phyloP scores from a whole-genome alignment of 1,284 basidiomycete species.

The Ceratorhiza oryzae-sativae region DNA sequence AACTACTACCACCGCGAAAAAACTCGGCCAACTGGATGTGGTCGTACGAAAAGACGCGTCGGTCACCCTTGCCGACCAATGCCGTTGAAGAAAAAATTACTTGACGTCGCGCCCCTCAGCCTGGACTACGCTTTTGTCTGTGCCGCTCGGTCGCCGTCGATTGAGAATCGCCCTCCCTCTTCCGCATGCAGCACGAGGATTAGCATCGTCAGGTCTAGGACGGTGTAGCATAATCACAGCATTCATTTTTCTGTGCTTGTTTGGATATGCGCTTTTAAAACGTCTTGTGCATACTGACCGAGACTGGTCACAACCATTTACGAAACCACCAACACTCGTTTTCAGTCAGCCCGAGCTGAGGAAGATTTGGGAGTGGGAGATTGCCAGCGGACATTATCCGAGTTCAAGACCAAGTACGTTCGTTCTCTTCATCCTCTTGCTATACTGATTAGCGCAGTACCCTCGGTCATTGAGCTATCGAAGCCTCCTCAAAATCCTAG shows the following conservation, averaged over 20 bases:
- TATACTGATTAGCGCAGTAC: constrained; percentile 60
- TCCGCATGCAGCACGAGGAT: constrained; percentile 64
- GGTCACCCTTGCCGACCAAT: constrained; percentile 65
- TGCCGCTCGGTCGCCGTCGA: constrained; percentile 63
- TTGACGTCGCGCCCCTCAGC: constrained; percentile 38
- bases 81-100: constrained; percentile 69
- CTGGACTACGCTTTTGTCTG: constrained; percentile 57
- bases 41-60: constrained; percentile 53
- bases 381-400: constrained; percentile 89
- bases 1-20: background rate
- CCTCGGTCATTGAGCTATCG: constrained; percentile 70
- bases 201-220: constrained; percentile 65
- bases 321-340: constrained; percentile 76
- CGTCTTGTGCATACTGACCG: constrained; percentile 69
- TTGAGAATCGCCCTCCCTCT: constrained; percentile 68
- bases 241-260: constrained; percentile 60
- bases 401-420: constrained; percentile 70
- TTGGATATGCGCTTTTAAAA: constrained; percentile 65
- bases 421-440: constrained; percentile 1
- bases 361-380: constrained; percentile 93
- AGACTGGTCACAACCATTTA: constrained; percentile 61
- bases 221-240: constrained; percentile 62
- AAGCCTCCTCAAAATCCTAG: constrained; percentile 72
- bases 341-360: constrained; percentile 78
- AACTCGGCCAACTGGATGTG: background rate